phyloP scores from a whole-genome alignment of 148 eudicot species.

The Oxyria digyna region DNA sequence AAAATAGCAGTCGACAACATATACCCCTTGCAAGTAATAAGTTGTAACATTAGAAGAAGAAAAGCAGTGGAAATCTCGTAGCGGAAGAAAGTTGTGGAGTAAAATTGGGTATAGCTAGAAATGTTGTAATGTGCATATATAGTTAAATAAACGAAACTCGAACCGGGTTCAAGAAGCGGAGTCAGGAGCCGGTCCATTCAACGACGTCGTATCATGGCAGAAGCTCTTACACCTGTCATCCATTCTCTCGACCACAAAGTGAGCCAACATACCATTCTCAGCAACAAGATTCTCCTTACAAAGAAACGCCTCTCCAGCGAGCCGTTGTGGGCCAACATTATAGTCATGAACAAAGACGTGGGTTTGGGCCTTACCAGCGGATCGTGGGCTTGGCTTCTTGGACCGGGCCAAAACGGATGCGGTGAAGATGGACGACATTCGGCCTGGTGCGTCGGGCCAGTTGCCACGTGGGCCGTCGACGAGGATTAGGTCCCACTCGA shows the following conservation, averaged over 20 bases:
- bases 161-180: not conserved
- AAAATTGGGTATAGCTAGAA: too few relatives aligned
- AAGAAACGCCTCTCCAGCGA: slow-evolving; percentile 48
- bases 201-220: slow-evolving; percentile 23
- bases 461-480: slow-evolving; percentile 71
- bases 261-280: slow-evolving; percentile 47
- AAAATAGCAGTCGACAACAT: not conserved
- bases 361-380: slow-evolving; percentile 15
- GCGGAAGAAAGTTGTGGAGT: too few relatives aligned
- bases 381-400: slow-evolving; percentile 29
- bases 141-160: not conserved
- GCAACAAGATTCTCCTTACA: slow-evolving; percentile 63
- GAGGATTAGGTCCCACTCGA: slow-evolving; percentile 64
- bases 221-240: slow-evolving; percentile 34
- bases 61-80: too few relatives aligned
- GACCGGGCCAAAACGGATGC: slow-evolving; percentile 61
- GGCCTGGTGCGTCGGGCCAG: slow-evolving; percentile 70
- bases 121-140: too few relatives aligned
- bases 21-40: not conserved
- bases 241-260: slow-evolving; percentile 54
- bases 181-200: not conserved
- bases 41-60: not conserved
- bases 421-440: slow-evolving; percentile 63
- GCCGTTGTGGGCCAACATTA: slow-evolving; percentile 32
- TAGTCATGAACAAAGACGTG: slow-evolving; percentile 67